Percentiles rank a stretch among this genome's conserved stretches.
phyloP scores from a whole-genome alignment of 139 green algal species.

The Yamagishiella unicocca region DNA sequence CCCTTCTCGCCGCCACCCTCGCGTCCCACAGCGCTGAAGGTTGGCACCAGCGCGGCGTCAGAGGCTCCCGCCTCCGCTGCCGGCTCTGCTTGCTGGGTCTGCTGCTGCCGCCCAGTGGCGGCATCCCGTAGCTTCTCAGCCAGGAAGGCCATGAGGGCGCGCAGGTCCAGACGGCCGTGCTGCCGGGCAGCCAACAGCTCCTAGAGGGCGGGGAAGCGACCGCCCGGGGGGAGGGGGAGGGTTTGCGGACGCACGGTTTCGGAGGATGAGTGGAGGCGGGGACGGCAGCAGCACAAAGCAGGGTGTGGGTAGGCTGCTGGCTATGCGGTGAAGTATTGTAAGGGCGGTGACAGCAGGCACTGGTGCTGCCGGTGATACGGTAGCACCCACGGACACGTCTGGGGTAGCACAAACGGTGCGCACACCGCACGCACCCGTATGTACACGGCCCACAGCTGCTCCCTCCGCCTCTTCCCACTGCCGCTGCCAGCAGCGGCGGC shows the following conservation, averaged over 20 bases:
- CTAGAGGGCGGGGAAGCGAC: background rate
- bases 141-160: slow-evolving; percentile 30
- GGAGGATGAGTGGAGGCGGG: background rate
- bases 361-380: background rate
- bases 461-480: background rate
- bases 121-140: background rate
- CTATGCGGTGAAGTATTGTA: background rate
- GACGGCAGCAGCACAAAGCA: no score
- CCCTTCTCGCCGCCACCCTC: no score
- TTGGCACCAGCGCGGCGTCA: no score
- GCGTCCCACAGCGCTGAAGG: no score
- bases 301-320: background rate
- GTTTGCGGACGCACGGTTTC: no score
- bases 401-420: no score
- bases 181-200: slow-evolving; percentile 39
- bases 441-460: slow-evolving; percentile 27
- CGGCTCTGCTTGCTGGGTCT: no score
- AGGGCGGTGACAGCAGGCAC: background rate
- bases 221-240: background rate
- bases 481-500: background rate
- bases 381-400: no score
- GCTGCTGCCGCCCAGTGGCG: no score
- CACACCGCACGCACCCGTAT: slow-evolving; percentile 9
- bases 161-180: slow-evolving; percentile 33
- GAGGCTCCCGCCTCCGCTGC: no score